Percentiles rank a stretch among this genome's conserved stretches.
These are phyloP conservation scores for Halenospora varia DNA, from an alignment of 495 filamentous ascomycete species.

Conservation along the genomic window DNA sequence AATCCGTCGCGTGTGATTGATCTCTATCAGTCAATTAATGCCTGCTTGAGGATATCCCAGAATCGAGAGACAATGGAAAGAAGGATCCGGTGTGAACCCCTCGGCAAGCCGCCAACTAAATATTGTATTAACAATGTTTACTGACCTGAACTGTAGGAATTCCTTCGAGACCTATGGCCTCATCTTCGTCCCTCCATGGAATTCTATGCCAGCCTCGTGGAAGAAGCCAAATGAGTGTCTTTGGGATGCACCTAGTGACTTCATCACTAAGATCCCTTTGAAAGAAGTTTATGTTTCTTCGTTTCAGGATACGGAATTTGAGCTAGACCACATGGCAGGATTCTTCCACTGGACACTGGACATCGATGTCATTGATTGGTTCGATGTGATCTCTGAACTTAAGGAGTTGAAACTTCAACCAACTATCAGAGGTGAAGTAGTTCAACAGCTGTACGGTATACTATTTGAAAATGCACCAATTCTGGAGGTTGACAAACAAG, in stretches of 20 bases:
- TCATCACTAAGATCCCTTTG: background rate
- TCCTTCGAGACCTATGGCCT: background rate
- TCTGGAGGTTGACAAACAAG: background rate
- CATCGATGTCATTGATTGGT: background rate
- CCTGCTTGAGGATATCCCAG: background rate
- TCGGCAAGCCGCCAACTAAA: background rate
- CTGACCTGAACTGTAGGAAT: background rate
- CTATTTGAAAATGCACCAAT: background rate
- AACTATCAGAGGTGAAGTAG: background rate
- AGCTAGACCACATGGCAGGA: background rate
- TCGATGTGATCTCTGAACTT: background rate
- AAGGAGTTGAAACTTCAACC: background rate
- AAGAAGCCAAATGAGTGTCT: background rate
- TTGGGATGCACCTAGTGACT: constrained; percentile 4
- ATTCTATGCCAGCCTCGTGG: background rate
- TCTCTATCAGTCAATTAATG: background rate
- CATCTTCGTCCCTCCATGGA: background rate
- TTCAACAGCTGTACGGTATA: background rate
- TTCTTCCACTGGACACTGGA: background rate
- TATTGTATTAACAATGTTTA: background rate
- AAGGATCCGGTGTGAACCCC: background rate
- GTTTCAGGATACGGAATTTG: background rate
- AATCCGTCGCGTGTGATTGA: background rate
- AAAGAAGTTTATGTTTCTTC: background rate
- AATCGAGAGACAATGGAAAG: background rate